Base-by-base conservation (phyloP, 129 eudicot genomes). In the Pittosporum tobira region DNA sequence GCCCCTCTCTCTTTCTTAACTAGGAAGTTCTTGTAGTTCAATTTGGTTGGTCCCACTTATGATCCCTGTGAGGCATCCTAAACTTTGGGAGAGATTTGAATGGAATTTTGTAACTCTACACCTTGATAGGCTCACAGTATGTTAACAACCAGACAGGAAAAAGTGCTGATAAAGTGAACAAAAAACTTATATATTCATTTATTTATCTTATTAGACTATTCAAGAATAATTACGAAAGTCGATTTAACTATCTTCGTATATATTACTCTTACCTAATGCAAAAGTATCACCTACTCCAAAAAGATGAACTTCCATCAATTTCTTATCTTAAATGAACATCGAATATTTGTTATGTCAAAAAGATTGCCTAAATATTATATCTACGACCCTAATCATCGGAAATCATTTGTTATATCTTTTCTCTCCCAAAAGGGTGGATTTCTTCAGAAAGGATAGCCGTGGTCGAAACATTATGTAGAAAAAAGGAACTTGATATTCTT, bases 151-250 rank as follows among this genome's bases (percentile, higher is more conserved):
- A 31, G 25, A 19, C 19, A 19, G 5, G 24, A 31, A 31, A n/a
- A 55, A 18, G 25, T 16, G 13, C 23, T 45, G 1, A 16, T 14
- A 60, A 27, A 25, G 54, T 61, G 43, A 18, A 16, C 6, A 24
- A 44, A 60, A 60, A 27, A 53, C 50, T 22, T 18, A 42, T 29
- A 19, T 61, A 26, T 61, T 61, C 55, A 29, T 44, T 27, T 12
- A 29, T 44, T 27, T 12, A n/a, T 58, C 63, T 18, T 40, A 18
- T 37, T 48, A 12, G 49, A 40, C 63, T 58, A 21, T 40, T 36
- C 2, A 21, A 58, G 34, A 40, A 58, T 14, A 40, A 14, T 58
- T 6, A 58, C 4, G 23, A 40, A 40, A 58, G 49, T 40, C 48
- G 11, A 19, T 0, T 10, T 12, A 19, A 12, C 0, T 14, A 5